These are phyloP conservation scores for Cyberlindnera mycetangii DNA, from an alignment of 805 yeast species.

Conservation along the genomic window DNA sequence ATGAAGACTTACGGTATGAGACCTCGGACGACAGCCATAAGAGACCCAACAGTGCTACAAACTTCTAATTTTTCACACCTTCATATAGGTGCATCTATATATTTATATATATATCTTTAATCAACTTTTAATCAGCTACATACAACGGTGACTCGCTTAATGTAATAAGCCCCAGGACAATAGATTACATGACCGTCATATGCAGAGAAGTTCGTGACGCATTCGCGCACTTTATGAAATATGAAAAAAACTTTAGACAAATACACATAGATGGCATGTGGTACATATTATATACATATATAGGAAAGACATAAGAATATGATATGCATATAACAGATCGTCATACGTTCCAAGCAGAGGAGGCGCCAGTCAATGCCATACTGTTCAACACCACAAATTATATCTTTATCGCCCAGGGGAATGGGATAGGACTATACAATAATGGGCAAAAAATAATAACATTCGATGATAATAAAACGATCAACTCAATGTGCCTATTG, in stretches of 20 bases:
- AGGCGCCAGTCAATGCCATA: constrained; percentile 4
- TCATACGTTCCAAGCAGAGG: background rate
- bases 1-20: constrained; percentile 6
- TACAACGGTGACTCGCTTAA: too few relatives aligned
- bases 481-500: constrained; percentile 11
- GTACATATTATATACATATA: too few relatives aligned
- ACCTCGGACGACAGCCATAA: too few relatives aligned
- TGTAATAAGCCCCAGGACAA: too few relatives aligned
- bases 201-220: too few relatives aligned
- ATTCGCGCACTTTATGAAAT: too few relatives aligned
- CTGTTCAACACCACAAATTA: constrained; percentile 1
- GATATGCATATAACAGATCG: background rate
- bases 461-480: constrained; percentile 5
- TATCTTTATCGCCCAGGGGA: constrained; percentile 12
- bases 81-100: background rate
- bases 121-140: too few relatives aligned
- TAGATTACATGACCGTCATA: too few relatives aligned
- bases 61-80: constrained; percentile 5
- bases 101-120: too few relatives aligned
- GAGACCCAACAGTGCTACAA: constrained; percentile 16
- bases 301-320: background rate
- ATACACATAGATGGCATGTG: too few relatives aligned
- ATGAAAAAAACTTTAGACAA: too few relatives aligned
- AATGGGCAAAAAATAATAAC: constrained; percentile 1
- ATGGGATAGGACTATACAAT: constrained; percentile 7